phyloP scores from a whole-genome alignment of 345 rosid genomes.

The Heritiera fomes region DNA sequence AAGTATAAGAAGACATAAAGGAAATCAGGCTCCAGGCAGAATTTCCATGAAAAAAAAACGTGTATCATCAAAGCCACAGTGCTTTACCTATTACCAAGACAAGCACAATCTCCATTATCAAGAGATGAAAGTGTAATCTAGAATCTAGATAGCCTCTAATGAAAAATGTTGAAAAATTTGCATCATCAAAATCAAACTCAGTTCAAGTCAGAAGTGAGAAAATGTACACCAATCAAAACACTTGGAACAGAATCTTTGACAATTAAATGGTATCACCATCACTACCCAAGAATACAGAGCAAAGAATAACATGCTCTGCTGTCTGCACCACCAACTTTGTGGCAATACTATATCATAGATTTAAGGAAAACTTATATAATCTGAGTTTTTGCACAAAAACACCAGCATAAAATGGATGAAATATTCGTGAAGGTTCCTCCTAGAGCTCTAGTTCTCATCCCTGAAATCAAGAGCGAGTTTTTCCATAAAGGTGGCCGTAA shows the following conservation, averaged over 20 bases:
- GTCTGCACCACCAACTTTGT: neutral
- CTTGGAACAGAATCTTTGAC: slow-evolving; percentile 2
- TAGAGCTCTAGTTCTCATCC: too few species aligned
- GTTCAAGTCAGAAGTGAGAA: neutral
- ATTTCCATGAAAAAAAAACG: neutral
- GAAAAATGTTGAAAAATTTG: neutral
- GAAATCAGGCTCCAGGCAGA: neutral
- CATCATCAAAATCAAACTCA: neutral
- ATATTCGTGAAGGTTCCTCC: too few species aligned
- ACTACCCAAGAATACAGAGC: neutral
- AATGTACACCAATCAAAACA: slow-evolving; percentile 17
- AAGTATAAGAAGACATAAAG: neutral
- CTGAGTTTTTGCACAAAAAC: too few species aligned
- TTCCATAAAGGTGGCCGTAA: too few species aligned
- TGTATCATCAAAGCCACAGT: neutral
- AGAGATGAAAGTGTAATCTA: neutral
- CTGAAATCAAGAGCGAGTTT: too few species aligned
- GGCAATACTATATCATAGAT: neutral
- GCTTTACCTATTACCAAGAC: neutral
- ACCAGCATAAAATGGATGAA: too few species aligned
- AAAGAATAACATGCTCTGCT: neutral
- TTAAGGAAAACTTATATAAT: neutral
- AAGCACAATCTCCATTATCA: slow-evolving; percentile 11
- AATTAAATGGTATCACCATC: slow-evolving; percentile 3
- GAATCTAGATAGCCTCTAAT: neutral